Base-by-base conservation (phyloP, 306 rosid genomes). In the Dalbergia cultrata region DNA sequence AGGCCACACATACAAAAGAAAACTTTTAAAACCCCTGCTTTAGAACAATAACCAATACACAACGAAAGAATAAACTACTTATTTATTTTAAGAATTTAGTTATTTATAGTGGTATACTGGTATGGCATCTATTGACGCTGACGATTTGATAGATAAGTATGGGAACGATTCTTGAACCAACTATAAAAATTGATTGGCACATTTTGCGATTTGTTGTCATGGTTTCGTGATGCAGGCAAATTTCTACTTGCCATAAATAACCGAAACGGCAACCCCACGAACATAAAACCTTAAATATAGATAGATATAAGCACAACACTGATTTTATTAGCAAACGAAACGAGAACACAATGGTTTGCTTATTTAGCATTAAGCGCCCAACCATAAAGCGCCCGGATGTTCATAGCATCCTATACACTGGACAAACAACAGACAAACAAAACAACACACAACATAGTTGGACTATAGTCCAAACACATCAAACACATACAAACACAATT, bases 281-380 rank as follows among this genome's bases (percentile, higher is more conserved):
- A 77, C 67, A 5, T 54, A 44, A 7, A 33, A 26, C 31, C 26
- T 13, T 47, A 21, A 16, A 18, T 12, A 67, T 0, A 31, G 26
- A 67, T 33, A 71, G 17, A 8, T 4, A 33, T 47, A n/a, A 19
- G 47, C 77, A 76, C 45, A 33, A 61, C 74, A 22, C 6, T 80
- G 35, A 34, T 69, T 65, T 71, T 47, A 75, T 60, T 82, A 74
- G 53, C 75, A 75, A 53, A 80, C 68, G 41, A 18, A 13, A 50
- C 3, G 60, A 81, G 64, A 49, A 76, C n/a, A 34, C 62, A 76
- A 74, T 83, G 96, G 93, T 81, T 81, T 83, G 92, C 77, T 93
- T 89, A 89, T 86, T 90, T 86, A 86, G 81, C 61, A 59, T 76
- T 52, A 80, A 77, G 58, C 80, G 87, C 90, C 82, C 86, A 88